Evolutionary conservation across 2,329 filamentous ascomycete genomes (phyloP), one percentile per base, ranked within the genome.

Genomic region (Colletotrichum tofieldiae): DNA sequence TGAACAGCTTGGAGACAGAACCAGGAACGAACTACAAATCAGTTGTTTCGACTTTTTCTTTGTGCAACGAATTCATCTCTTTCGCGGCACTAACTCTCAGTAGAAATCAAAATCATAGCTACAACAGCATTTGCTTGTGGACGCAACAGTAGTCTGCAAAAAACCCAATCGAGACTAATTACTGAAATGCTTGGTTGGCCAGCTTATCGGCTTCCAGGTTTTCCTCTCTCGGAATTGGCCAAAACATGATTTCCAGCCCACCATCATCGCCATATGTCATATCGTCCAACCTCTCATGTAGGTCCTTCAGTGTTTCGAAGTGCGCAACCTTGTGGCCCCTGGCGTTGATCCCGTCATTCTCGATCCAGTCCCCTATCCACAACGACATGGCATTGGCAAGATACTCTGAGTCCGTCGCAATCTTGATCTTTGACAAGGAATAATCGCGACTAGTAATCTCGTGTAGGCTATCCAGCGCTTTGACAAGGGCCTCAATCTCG

Each of bases 401-500:
- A 58, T 74, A 75, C 45, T 73, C 65, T 0, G 75, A 75, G 43
- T 75, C 75, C 35, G 72, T 73, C 47, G 52, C 65, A 56, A 77
- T 73, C 58, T 55, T 67, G 60, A 75, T 41, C 1, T 61, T 23
- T 5, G 39, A 52, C 39, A 76, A 47, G 6, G 49, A 54, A 11
- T 23, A 23, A 45, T 75, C 60, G 11, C 51, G 18, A 8, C 11
- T 2, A 23, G 32, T 23, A 58, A 70, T 23, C 6, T 49, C 54
- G 12, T 18, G 18, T 29, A 77, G 60, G 58, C 59, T 68, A 26
- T 66, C 43, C 9, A 77, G 20, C 0, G 73, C 74, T 20, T 59
- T 65, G 0, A 68, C 68, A 12, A 78, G 51, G 9, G 75, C 76
- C 67, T 77, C 75, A 49, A 77, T 75, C 67, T 77, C 71, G n/a